Base-by-base conservation (phyloP, 1,139 yeast species). In the Hansenula sp. region DNA sequence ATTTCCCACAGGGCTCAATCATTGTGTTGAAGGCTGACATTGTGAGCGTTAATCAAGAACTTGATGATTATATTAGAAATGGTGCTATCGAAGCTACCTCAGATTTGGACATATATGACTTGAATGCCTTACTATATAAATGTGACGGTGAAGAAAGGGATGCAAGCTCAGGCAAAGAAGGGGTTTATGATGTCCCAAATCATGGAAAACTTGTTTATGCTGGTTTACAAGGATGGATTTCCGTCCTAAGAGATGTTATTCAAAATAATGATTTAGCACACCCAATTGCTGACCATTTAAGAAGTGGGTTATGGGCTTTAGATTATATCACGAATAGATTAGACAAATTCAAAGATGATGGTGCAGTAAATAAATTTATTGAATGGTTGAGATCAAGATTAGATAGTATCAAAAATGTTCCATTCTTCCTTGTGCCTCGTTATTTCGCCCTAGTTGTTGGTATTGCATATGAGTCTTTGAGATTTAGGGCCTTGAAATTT, bases 161-260 rank as follows among this genome's bases (percentile, higher is more conserved):
- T 60, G 77, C 80, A 13, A 81, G 93, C 54, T 73, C 65, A 21
- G 96, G 96, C 5, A 55, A 63, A 9, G 84, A 74, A 42, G 96
- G 96, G 5, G 78, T 78, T 0, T 93, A 93, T 63, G 62, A 66
- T 43, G 73, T 93, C 41, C 97, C 98, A 0, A 70, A 74, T 31
- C 70, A 76, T 62, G 98, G 97, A 0, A 67, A 69, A 15, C 70
- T 91, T 41, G 84, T 81, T 0, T 93, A 89, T 63, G 91, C 96
- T 37, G 99, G 99, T 12, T 68, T 93, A 27, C 95, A 88, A 65
- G 99, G 99, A 4, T 93, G 96, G 96, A 78, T 82, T 40, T 72
- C 89, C 0, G 83, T 83, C 0, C 65, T 91, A 50, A 74, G 78
- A 47, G 67, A 71, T 27, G 77, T 90, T 10, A 80, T 89, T 32